Percentiles rank a stretch among this genome's conserved stretches.
Conservation (phyloP, 192 early-diverging fungal species). For the Coemansia interrupta region DNA sequence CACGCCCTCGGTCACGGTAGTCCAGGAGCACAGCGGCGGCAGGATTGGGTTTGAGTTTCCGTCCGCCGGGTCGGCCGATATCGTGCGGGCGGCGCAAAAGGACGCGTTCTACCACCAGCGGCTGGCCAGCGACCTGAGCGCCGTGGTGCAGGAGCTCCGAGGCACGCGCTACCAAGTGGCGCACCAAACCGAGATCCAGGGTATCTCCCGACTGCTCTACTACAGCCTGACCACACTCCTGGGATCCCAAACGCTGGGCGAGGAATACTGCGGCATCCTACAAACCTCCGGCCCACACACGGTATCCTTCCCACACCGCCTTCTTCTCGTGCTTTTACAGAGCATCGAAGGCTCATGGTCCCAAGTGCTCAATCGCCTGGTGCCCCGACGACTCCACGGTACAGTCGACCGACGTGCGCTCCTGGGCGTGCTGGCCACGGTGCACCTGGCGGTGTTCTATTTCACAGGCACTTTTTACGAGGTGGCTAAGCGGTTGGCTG, state of each 20-base stretch:
- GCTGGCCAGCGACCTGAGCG: conserved; percentile 60
- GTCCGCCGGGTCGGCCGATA: conserved; percentile 73
- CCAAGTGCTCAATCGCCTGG: too few relatives aligned
- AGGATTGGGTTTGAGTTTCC: conserved; percentile 54
- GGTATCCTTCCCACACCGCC: conserved; percentile 54
- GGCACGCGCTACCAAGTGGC: conserved; percentile 58
- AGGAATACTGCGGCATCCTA: conserved; percentile 92
- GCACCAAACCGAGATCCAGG: conserved; percentile 63
- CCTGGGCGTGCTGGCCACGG: conserved; percentile 25
- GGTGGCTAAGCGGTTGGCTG: conserved; percentile 73
- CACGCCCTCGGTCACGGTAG: conserved; percentile 1
- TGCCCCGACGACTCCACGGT: too few relatives aligned
- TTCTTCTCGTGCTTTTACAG: conserved; percentile 41
- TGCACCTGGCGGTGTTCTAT: conserved; percentile 88
- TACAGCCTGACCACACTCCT: conserved; percentile 66
- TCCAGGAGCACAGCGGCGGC: too few relatives aligned
- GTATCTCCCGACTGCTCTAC: conserved; percentile 66
- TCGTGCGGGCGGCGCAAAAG: conserved; percentile 87
- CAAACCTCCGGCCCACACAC: conserved; percentile 55
- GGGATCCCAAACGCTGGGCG: conserved; percentile 86
- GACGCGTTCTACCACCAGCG: conserved; percentile 78
- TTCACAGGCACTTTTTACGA: conserved; percentile 79
- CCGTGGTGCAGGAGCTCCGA: conserved; percentile 59
- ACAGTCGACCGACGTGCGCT: background rate
- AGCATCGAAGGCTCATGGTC: conserved; percentile 19